Conservation (phyloP, 2,329 filamentous ascomycete genomes). For the Chaetothyriales sp. region DNA sequence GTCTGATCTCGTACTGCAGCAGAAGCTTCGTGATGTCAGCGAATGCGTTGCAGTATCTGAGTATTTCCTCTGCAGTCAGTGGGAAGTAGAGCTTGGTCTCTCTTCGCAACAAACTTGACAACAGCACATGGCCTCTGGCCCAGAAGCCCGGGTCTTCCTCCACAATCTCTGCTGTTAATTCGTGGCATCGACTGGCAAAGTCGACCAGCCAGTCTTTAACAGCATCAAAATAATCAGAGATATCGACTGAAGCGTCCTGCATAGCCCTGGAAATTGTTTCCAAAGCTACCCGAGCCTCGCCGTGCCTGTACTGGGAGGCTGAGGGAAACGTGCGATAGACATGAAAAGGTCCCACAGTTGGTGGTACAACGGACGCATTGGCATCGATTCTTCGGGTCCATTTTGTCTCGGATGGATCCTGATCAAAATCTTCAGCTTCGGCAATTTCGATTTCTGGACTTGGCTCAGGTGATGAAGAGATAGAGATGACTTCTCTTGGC, state of each 20-base stretch:
- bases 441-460: slow-evolving; percentile 38
- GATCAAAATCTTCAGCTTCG: slow-evolving; percentile 35
- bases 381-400: slow-evolving; percentile 28
- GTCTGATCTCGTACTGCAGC: slow-evolving; percentile 26
- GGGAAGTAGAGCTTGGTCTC: slow-evolving; percentile 10
- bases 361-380: slow-evolving; percentile 7
- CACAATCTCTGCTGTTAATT: slow-evolving; percentile 24
- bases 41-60: slow-evolving; percentile 30
- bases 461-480: slow-evolving; percentile 30
- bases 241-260: slow-evolving; percentile 8
- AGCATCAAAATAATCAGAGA: slow-evolving; percentile 21
- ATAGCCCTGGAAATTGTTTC: slow-evolving; percentile 9
- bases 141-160: slow-evolving; percentile 32
- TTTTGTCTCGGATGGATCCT: slow-evolving; percentile 31
- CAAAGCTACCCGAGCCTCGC: slow-evolving; percentile 9
- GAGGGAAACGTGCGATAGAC: slow-evolving; percentile 14
- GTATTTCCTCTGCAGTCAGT: slow-evolving; percentile 19
- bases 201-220: slow-evolving; percentile 32
- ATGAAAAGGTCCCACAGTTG: slow-evolving; percentile 5
- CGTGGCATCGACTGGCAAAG: slow-evolving; percentile 24
- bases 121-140: slow-evolving; percentile 28
- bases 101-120: slow-evolving; percentile 30
- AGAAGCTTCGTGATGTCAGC: slow-evolving; percentile 29
- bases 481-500: slow-evolving; percentile 23
- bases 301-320: slow-evolving; percentile 6